Evolutionary conservation across 164 flowering plant species (phyloP).

Genomic region (Warburgia ugandensis): DNA sequence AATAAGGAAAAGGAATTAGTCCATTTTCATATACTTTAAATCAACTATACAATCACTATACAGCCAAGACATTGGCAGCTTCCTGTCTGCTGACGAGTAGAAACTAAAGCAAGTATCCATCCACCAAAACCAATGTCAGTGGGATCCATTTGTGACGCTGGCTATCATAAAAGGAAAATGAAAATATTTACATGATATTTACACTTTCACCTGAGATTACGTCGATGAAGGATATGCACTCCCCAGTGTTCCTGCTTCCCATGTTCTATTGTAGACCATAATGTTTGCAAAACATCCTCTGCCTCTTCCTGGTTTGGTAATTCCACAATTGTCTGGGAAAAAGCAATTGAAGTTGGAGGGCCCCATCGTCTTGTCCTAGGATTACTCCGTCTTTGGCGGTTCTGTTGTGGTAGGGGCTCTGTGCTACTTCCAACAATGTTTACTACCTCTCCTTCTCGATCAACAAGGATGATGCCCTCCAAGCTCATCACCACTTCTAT

Average conservation of each 20-base stretch:
- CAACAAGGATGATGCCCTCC: conserved; percentile 65
- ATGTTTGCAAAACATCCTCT: conserved; percentile 36
- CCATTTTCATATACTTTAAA: too few relatives aligned
- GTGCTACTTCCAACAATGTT: conserved; percentile 74
- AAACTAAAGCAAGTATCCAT: too few relatives aligned
- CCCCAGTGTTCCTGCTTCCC: conserved; percentile 58
- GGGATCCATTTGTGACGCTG: too few relatives aligned
- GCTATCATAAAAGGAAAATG: too few relatives aligned
- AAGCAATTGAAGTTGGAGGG: conserved; percentile 42
- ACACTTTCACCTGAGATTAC: conserved; percentile 34
- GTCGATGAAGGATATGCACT: conserved; percentile 46
- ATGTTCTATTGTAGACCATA: conserved; percentile 43
- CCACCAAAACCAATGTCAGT: too few relatives aligned
- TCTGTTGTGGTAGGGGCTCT: conserved; percentile 34
- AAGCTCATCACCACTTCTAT: conserved; percentile 55
- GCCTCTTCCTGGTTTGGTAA: conserved; percentile 50
- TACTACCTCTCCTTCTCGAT: conserved; percentile 40
- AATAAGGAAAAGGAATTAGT: too few relatives aligned
- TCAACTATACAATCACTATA: too few relatives aligned
- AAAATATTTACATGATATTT: too few relatives aligned
- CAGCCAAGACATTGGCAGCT: too few relatives aligned
- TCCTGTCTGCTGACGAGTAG: too few relatives aligned
- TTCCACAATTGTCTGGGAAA: conserved; percentile 60
- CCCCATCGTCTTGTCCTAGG: conserved; percentile 39
- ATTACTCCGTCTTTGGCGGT: conserved; percentile 26